These are phyloP conservation scores for Loxodes magnus DNA, from an alignment of 73 alveolate species.

Conservation along the genomic window DNA sequence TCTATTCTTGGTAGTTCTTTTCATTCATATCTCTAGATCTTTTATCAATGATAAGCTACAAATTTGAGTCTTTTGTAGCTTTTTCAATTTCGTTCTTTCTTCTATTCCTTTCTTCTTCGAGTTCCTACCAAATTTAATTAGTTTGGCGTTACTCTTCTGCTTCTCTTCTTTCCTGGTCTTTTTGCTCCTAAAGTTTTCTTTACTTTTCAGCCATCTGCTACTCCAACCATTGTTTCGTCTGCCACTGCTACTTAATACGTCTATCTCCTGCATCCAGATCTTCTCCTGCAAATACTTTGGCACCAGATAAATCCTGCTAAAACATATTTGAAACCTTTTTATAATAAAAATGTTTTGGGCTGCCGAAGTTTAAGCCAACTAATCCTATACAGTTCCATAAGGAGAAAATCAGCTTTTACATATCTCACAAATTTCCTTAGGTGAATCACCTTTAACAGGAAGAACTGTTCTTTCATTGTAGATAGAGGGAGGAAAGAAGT, in stretches of 20 bases:
- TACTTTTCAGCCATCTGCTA: conserved; percentile 43
- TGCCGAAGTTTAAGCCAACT: no score
- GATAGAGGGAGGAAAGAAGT: no score
- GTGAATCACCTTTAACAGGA: no score
- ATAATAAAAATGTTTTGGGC: no score
- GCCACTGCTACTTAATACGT: conserved; percentile 15
- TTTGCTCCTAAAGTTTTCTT: conserved; percentile 14
- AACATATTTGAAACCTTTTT: conserved; percentile 9
- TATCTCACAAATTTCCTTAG: no score
- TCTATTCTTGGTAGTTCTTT: conserved; percentile 21
- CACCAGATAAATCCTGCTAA: conserved; percentile 17
- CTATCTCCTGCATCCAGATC: conserved; percentile 43
- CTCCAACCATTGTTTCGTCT: conserved; percentile 44
- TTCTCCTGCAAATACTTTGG: conserved; percentile 39
- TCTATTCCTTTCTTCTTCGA: conserved; percentile 32
- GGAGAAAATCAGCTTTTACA: no score
- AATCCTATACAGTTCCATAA: no score
- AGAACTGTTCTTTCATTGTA: no score
- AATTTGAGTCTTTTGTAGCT: conserved; percentile 44
- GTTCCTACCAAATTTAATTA: conserved; percentile 20
- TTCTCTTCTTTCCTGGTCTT: conserved; percentile 14
- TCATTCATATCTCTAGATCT: conserved; percentile 35
- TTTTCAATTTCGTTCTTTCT: conserved; percentile 35
- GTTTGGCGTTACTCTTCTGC: conserved; percentile 39
- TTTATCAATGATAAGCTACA: conserved; percentile 47